Base-by-base conservation (phyloP, 2,329 filamentous ascomycete species). In the Neocucurbitaria cava region DNA sequence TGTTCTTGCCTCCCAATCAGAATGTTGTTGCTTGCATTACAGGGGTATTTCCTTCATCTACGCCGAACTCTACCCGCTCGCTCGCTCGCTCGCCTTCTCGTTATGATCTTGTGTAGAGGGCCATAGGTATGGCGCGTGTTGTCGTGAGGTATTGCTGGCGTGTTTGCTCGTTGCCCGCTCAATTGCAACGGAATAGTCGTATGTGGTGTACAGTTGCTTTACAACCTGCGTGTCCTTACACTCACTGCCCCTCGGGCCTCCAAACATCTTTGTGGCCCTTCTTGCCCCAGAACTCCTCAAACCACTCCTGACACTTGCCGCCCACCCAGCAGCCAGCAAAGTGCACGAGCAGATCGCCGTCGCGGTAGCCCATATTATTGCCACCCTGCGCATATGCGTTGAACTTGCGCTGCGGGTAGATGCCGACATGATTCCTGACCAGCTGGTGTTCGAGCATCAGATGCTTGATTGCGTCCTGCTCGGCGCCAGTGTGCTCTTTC, bases 261-360 rank as follows among this genome's bases (percentile, higher is more conserved):
- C 65, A 69, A 2, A 55, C 50, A n/a, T 64, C 66, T 35, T 54
- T 61, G 30, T 64, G 57, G 0, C 60, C 69, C 55, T 58, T 69
- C 58, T 66, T 72, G 11, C 52, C 61, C 74, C 74, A 76, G 51
- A 69, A 76, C 49, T 75, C 64, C 23, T 72, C 65, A 61, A 76
- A 78, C 62, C 70, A 68, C 39, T 68, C 44, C 36, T 62, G 56
- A 49, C 76, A 78, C 51, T 67, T 62, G 41, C 66, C 62, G 21
- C 62, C 63, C 6, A 76, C 73, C 76, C 75, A 77, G 58, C 76
- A 78, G 17, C 76, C 76, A 0, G 75, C 76, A 45, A 78, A 66
- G 60, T 78, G 76, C 21, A 78, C 74, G 8, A 73, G 64, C n/a
- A 78, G 52, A 50, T 77, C 75, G 40, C 75, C 76, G 28, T 73